Percentiles rank a stretch among this genome's conserved stretches.
phyloP scores from a whole-genome alignment of 2,329 filamentous ascomycete species.

The Beauveria bassiana region DNA sequence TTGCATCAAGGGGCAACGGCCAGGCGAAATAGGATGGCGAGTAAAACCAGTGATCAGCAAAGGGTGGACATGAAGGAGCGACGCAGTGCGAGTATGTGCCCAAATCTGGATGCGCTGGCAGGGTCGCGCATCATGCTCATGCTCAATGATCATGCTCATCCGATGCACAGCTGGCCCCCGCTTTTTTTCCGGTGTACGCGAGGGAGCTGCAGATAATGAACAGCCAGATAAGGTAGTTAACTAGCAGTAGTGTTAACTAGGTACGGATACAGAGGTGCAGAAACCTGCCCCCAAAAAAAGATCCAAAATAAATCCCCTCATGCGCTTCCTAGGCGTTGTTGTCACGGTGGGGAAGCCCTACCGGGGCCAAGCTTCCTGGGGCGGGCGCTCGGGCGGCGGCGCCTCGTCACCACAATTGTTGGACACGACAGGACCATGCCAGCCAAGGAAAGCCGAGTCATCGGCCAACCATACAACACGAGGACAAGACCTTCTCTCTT shows the following conservation, averaged over 20 bases:
- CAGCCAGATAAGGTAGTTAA: too few relatives aligned
- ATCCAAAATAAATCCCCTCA: background rate
- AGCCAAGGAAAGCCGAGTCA: background rate
- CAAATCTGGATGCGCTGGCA: background rate
- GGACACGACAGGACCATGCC: background rate
- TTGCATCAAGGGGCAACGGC: background rate
- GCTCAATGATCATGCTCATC: background rate
- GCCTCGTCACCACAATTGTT: slow-evolving; percentile 3
- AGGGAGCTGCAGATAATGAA: background rate
- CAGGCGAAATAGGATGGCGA: background rate
- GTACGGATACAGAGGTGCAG: too few relatives aligned
- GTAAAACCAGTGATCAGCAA: background rate
- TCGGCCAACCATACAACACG: slow-evolving; percentile 7
- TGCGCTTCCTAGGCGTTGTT: background rate
- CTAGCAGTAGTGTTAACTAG: too few relatives aligned
- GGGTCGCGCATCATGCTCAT: background rate
- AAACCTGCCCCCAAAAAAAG: background rate
- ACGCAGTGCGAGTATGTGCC: background rate
- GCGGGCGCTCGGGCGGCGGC: background rate
- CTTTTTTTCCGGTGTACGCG: background rate
- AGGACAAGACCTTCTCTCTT: background rate
- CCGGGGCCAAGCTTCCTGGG: background rate
- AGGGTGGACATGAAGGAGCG: background rate
- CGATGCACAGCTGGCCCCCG: background rate
- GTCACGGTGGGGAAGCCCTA: background rate